phyloP scores from a whole-genome alignment of 768 basidiomycete genomes.

The Leucogyrophana mollusca region DNA sequence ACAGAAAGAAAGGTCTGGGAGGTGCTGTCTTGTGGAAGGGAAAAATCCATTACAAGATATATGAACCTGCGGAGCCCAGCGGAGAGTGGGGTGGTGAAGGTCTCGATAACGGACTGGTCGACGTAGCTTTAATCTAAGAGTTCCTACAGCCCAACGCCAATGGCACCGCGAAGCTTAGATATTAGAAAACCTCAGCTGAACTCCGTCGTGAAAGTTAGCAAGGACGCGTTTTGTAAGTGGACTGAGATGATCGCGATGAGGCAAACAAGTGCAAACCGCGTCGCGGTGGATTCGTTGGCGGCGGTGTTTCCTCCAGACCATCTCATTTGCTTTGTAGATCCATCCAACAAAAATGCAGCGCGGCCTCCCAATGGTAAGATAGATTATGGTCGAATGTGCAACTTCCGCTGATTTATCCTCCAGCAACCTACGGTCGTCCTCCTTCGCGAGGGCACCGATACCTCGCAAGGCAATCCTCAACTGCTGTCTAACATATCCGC shows the following conservation, averaged over 20 bases:
- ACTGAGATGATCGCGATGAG: not conserved
- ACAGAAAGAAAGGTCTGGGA: conserved; percentile 1
- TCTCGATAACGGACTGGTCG: too few species aligned
- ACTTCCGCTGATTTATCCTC: conserved; percentile 16
- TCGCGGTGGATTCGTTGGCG: conserved; percentile 1
- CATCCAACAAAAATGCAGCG: conserved; percentile 72
- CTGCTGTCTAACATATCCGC: conserved; percentile 94
- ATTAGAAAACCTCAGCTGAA: too few species aligned
- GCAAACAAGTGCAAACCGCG: conserved; percentile 22
- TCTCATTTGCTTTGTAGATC: conserved; percentile 11
- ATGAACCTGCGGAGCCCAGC: too few species aligned
- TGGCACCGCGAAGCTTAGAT: too few species aligned
- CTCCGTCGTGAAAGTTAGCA: too few species aligned
- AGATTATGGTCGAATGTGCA: too few species aligned
- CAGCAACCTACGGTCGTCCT: conserved; percentile 98
- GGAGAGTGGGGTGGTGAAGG: too few species aligned
- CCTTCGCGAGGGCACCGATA: conserved; percentile 93
- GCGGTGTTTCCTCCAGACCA: conserved; percentile 3
- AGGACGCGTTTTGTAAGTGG: not conserved
- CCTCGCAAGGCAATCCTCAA: conserved; percentile 91
- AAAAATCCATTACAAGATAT: too few species aligned
- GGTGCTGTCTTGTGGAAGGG: conserved; percentile 2
- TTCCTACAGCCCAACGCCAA: too few species aligned
- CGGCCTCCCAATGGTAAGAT: conserved; percentile 69
- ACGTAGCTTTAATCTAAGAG: too few species aligned